Conservation (phyloP, 208 protist genomes). For the Trypanosoma brucei region DNA sequence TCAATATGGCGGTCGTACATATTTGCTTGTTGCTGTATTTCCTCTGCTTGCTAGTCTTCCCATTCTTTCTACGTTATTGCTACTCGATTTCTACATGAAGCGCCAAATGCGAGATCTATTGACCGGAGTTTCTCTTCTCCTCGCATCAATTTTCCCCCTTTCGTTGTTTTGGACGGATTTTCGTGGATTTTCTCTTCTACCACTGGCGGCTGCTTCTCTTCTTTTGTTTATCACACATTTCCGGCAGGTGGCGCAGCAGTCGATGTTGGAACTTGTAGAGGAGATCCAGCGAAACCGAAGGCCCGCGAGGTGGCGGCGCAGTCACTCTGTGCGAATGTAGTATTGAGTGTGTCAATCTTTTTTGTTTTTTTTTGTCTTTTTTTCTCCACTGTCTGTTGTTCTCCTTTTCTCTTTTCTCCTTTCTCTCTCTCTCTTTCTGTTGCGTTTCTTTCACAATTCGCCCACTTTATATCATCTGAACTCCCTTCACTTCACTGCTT, state of each 20-base stretch:
- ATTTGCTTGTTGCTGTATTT: slow-evolving; percentile 50
- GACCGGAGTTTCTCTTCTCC: slow-evolving; percentile 48
- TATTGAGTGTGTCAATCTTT: background rate
- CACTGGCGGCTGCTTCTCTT: slow-evolving; percentile 45
- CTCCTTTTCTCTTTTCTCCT: slow-evolving; percentile 1
- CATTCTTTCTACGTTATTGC: slow-evolving; percentile 55
- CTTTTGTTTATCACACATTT: slow-evolving; percentile 55
- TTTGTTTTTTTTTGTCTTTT: slow-evolving; percentile 3
- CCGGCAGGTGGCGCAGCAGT: slow-evolving; percentile 33
- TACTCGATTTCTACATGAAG: slow-evolving; percentile 55
- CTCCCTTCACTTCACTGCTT: background rate
- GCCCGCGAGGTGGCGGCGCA: background rate
- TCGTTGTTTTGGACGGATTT: slow-evolving; percentile 56
- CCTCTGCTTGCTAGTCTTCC: slow-evolving; percentile 51
- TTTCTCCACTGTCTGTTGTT: slow-evolving; percentile 3
- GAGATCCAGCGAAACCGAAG: background rate
- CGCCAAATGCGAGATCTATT: slow-evolving; percentile 46
- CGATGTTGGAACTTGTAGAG: slow-evolving; percentile 44
- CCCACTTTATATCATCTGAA: background rate
- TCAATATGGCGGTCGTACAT: slow-evolving; percentile 52
- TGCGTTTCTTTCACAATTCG: background rate
- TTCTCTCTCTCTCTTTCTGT: background rate
- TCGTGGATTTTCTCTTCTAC: slow-evolving; percentile 51
- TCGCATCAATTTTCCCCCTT: slow-evolving; percentile 56
- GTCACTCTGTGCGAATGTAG: no score